These are phyloP conservation scores for Amylocarpus encephaloides DNA, from an alignment of 2,329 filamentous ascomycete species.

Conservation along the genomic window DNA sequence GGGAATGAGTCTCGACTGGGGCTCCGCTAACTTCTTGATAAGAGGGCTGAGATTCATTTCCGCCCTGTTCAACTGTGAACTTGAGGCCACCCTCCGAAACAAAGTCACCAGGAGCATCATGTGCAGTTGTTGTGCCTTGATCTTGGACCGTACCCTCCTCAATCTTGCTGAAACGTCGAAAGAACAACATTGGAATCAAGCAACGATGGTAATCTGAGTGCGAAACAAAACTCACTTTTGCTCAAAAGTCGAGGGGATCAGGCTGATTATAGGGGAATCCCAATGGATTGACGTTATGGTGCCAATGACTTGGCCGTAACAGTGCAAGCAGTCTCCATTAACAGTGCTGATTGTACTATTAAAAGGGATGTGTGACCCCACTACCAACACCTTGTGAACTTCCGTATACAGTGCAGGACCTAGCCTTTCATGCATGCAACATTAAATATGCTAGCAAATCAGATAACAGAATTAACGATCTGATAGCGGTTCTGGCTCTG, in stretches of 20 bases:
- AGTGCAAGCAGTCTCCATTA: not conserved
- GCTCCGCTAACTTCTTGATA: slow-evolving; percentile 58
- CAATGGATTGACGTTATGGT: too few species aligned
- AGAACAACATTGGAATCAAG: not conserved
- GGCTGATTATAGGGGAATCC: too few species aligned
- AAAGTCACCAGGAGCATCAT: not conserved
- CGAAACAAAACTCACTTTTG: not conserved
- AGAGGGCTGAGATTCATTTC: slow-evolving; percentile 39
- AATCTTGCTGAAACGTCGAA: not conserved
- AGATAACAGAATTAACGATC: too few species aligned
- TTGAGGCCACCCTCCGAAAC: slow-evolving; percentile 9
- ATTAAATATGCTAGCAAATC: too few species aligned
- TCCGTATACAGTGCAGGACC: not conserved
- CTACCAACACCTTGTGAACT: not conserved
- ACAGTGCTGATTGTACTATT: not conserved
- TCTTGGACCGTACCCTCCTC: not conserved
- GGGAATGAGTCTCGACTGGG: slow-evolving; percentile 52
- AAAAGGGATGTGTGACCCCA: not conserved
- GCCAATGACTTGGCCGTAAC: too few species aligned
- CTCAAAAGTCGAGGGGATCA: too few species aligned
- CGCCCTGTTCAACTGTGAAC: slow-evolving; percentile 28
- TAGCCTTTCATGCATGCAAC: not conserved
- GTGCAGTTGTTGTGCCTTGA: not conserved
- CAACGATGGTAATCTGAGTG: not conserved
- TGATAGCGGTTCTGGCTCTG: too few species aligned